phyloP scores from a whole-genome alignment of 2,329 filamentous ascomycete species.

The Alternaria sp. region DNA sequence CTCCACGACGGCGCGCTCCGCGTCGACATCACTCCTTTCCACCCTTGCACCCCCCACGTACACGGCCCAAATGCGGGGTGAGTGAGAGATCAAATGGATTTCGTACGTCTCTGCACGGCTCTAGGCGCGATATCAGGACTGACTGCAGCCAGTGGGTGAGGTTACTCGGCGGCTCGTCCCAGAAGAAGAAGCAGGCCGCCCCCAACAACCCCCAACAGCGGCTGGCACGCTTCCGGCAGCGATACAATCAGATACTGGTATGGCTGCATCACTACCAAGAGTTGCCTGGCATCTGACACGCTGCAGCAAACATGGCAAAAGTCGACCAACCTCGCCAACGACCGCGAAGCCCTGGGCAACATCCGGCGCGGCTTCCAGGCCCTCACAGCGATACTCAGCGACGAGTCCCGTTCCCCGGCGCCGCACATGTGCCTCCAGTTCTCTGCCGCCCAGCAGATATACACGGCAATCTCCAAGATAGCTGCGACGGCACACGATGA shows the following conservation, averaged over 20 bases:
- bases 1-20: constrained; percentile 21
- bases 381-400: constrained; percentile 75
- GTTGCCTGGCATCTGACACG: constrained; percentile 21
- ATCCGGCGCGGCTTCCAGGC: constrained; percentile 65
- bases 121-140: constrained; percentile 19
- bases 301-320: constrained; percentile 68
- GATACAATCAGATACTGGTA: constrained; percentile 68
- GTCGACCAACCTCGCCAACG: constrained; percentile 60
- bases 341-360: constrained; percentile 60
- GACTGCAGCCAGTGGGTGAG: constrained; percentile 63
- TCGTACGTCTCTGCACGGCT: constrained; percentile 24
- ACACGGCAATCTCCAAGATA: constrained; percentile 88
- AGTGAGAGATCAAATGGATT: constrained; percentile 37
- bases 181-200: constrained; percentile 61
- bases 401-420: constrained; percentile 86
- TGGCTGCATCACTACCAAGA: not conserved
- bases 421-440: constrained; percentile 93
- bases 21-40: constrained; percentile 26
- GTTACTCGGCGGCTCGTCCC: constrained; percentile 65
- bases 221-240: constrained; percentile 68
- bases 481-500: constrained; percentile 86
- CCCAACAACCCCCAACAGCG: constrained; percentile 67
- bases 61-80: constrained; percentile 37
- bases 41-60: constrained; percentile 29
- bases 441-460: constrained; percentile 85